Conservation (phyloP, 2,329 filamentous ascomycete species). For the Allantophomopsis cytisporea region DNA sequence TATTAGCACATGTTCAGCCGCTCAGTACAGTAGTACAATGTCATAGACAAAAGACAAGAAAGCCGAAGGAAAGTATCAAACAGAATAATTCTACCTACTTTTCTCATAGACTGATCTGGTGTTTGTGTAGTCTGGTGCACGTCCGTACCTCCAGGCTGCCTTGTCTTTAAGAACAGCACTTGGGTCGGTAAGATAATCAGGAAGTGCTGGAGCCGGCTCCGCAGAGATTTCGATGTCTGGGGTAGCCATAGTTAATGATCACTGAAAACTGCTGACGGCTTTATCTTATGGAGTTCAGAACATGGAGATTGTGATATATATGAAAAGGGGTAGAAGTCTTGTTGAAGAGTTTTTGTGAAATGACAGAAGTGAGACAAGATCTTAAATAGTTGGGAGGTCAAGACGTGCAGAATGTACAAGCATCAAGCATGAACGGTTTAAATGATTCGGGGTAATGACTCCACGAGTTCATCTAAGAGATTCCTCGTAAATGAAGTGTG, state of each 20-base stretch:
- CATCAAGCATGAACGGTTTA: no score
- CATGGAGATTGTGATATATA: no score
- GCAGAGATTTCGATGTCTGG: conserved; percentile 5
- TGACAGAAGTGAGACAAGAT: no score
- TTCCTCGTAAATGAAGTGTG: no score
- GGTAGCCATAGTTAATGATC: conserved; percentile 6
- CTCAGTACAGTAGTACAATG: not conserved
- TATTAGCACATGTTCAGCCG: conserved; percentile 4
- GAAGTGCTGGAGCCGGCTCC: conserved; percentile 15
- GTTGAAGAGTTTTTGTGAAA: no score
- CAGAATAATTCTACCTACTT: conserved; percentile 27
- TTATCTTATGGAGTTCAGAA: no score
- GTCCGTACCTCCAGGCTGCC: conserved; percentile 45
- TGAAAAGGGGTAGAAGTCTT: no score
- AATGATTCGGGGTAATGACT: no score
- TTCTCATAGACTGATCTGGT: conserved; percentile 44
- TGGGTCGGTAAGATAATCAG: conserved; percentile 44
- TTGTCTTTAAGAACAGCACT: conserved; percentile 43
- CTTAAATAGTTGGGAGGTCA: no score
- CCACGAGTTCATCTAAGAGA: no score
- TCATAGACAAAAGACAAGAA: not conserved
- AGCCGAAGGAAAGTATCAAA: not conserved
- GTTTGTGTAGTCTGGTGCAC: conserved; percentile 48
- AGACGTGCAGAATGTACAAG: no score
- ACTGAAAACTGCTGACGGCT: no score